phyloP scores from a whole-genome alignment of 2,329 filamentous ascomycete species.

The Trichoderma pleuroti region DNA sequence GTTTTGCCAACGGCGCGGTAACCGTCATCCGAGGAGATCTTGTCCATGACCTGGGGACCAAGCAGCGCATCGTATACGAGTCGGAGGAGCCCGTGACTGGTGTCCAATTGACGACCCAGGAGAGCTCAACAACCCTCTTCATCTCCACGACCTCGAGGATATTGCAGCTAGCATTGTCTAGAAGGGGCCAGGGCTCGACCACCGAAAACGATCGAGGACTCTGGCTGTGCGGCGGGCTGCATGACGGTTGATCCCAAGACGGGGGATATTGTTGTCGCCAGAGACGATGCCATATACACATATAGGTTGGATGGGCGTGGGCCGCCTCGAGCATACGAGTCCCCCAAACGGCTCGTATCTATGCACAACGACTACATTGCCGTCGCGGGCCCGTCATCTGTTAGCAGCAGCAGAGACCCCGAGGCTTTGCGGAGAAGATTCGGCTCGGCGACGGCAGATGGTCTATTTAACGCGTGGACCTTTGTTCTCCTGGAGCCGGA shows the following conservation, averaged over 20 bases:
- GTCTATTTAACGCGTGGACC: slow-evolving; percentile 79
- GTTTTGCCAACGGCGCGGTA: slow-evolving; percentile 92
- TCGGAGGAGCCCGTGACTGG: slow-evolving; percentile 95
- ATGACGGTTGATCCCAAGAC: slow-evolving; percentile 81
- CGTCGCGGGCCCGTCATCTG: slow-evolving; percentile 71
- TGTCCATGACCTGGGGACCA: slow-evolving; percentile 90
- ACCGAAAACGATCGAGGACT: slow-evolving; percentile 82
- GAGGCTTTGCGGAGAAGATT: slow-evolving; percentile 68
- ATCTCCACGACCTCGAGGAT: slow-evolving; percentile 88
- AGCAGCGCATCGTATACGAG: slow-evolving; percentile 92
- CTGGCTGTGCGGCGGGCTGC: slow-evolving; percentile 87
- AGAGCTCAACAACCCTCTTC: slow-evolving; percentile 71
- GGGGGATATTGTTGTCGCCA: slow-evolving; percentile 83
- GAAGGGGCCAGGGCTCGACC: slow-evolving; percentile 86
- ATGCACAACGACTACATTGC: slow-evolving; percentile 84
- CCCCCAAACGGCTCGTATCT: slow-evolving; percentile 76
- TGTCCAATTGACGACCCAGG: slow-evolving; percentile 67
- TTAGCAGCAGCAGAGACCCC: slow-evolving; percentile 51
- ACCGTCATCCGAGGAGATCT: slow-evolving; percentile 91
- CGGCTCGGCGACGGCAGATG: slow-evolving; percentile 65
- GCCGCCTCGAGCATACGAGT: slow-evolving; percentile 86
- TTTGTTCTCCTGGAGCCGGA: slow-evolving; percentile 92
- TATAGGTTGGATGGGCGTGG: slow-evolving; percentile 84
- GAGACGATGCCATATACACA: slow-evolving; percentile 93
- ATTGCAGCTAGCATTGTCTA: slow-evolving; percentile 79